Evolutionary conservation across 148 eudicot species (phyloP), one percentile per base, ranked within the genome.

Genomic region (Rhododendron williamsianum): DNA sequence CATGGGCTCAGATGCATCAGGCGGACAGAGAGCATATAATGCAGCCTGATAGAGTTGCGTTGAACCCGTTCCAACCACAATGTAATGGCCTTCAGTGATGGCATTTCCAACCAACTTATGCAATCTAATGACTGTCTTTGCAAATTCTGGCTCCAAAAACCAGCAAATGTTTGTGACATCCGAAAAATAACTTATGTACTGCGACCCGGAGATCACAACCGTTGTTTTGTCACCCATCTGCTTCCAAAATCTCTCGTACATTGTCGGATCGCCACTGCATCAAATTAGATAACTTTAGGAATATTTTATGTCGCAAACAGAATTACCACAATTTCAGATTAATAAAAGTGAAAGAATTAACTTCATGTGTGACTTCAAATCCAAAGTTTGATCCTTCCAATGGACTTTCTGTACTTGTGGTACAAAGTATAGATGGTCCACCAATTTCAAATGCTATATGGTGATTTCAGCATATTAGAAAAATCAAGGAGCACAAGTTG

Each of bases 1-100:
- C 77, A 95, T 89, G 36, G 99, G 98, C 73, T 91, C 88, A 46
- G 91, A 76, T 27, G 84, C 84, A 69, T 90, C 83, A 30, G 82
- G 19, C 0, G 91, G 87, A 36, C 91, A 87, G 76, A 97, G 93
- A 76, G 99, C 98, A 87, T 92, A 97, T 2, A 97, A 84, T 35
- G 94, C 98, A 78, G 99, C 99, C 88, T 97, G 98, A 89, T 91
- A 93, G 38, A 97, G 90, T 89, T 97, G 99, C 2, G 96, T 90
- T 1, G 99, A 97, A 4, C 99, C 99, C 0, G 99, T 95, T 81
- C 99, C 99, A 65, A 97, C 98, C 72, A 97, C 96, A 81, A 97
- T 93, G 84, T 94, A 87, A 6, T 89, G 91, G 76, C 85, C 94
- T 41, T 93, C 89, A 11, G 98, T 97, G 60, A 92, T 83, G 1